A percentile compares a stretch with the other conserved stretches of the same genome.
phyloP scores from a whole-genome alignment of 2,329 filamentous ascomycete species.

The Cladosporium oxysporum region DNA sequence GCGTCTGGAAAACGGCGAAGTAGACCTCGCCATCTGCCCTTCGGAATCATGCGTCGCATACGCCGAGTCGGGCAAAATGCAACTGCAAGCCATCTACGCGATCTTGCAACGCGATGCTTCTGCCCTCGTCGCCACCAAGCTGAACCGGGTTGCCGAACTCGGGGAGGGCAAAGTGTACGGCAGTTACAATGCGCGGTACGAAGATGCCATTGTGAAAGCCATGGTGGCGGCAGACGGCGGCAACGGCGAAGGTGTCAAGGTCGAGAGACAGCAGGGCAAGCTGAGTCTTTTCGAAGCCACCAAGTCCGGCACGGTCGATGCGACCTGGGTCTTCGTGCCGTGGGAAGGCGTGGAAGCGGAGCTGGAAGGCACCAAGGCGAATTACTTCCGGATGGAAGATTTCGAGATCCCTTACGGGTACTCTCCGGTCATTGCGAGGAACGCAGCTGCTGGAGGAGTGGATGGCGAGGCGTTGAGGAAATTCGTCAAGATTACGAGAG shows the following conservation, averaged over 20 bases:
- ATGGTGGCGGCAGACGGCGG: conserved; percentile 35
- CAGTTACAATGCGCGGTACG: conserved; percentile 37
- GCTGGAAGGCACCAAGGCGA: conserved; percentile 27
- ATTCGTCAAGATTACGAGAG: conserved; percentile 33
- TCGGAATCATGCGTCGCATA: conserved; percentile 38
- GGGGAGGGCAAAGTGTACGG: conserved; percentile 34
- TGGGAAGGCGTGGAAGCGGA: conserved; percentile 38
- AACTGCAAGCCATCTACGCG: conserved; percentile 38
- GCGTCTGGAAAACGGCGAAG: conserved; percentile 31
- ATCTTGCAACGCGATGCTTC: conserved; percentile 37
- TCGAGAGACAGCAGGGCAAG: conserved; percentile 32
- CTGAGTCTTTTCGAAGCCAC: conserved; percentile 34
- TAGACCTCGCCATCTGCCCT: conserved; percentile 37
- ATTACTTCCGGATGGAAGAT: conserved; percentile 30
- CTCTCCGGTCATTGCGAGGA: conserved; percentile 35
- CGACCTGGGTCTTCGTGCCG: conserved; percentile 38
- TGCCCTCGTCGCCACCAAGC: conserved; percentile 33
- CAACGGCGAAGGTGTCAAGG: conserved; percentile 26
- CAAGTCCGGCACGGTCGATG: conserved; percentile 33
- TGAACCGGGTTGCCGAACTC: conserved; percentile 29
- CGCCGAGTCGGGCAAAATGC: conserved; percentile 33
- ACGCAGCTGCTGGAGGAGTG: conserved; percentile 24
- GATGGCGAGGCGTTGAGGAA: conserved; percentile 26
- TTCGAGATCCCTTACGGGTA: conserved; percentile 37
- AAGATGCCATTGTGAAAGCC: conserved; percentile 34